Evolutionary conservation across 2,329 filamentous ascomycete genomes (phyloP).

Genomic region (Pseudogymnoascus sp.): DNA sequence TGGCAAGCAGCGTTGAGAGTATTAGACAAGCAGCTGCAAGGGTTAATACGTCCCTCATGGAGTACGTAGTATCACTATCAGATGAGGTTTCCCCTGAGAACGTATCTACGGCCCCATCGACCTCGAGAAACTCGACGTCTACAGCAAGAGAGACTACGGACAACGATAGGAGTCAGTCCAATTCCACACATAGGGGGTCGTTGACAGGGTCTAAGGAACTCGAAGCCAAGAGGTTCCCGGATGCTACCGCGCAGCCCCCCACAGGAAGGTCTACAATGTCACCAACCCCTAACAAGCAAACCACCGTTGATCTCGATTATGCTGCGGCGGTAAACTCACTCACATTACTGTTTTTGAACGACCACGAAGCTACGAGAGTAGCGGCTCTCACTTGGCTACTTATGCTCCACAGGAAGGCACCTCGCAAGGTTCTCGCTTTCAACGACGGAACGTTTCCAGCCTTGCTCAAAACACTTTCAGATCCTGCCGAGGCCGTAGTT

Average conservation of each 20-base stretch:
- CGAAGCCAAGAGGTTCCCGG: constrained; percentile 47
- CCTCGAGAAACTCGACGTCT: constrained; percentile 37
- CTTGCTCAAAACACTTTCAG: constrained; percentile 89
- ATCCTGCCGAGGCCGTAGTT: constrained; percentile 91
- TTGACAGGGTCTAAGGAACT: constrained; percentile 41
- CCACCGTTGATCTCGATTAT: constrained; percentile 79
- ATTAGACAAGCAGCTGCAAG: constrained; percentile 82
- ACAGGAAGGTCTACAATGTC: constrained; percentile 17
- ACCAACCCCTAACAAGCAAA: constrained; percentile 27
- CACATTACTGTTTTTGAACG: constrained; percentile 88
- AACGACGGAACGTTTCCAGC: constrained; percentile 97
- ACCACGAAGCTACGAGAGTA: constrained; percentile 91
- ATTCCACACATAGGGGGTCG: constrained; percentile 29
- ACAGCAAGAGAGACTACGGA: constrained; percentile 30
- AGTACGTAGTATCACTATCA: constrained; percentile 87
- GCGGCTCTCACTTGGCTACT: constrained; percentile 94
- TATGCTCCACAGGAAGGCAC: constrained; percentile 94
- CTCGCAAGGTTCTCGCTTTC: constrained; percentile 85
- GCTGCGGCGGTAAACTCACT: constrained; percentile 89
- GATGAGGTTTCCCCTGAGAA: constrained; percentile 49
- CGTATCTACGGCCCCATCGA: constrained; percentile 31
- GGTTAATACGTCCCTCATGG: constrained; percentile 86
- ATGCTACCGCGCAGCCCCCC: constrained; percentile 43
- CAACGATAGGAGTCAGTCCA: constrained; percentile 27
- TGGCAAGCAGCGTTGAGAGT: constrained; percentile 84